Percentiles rank a stretch among this genome's conserved stretches.
These are phyloP conservation scores for Edaphochlamys debaryana DNA, from an alignment of 139 green algal genomes.

Conservation along the genomic window DNA sequence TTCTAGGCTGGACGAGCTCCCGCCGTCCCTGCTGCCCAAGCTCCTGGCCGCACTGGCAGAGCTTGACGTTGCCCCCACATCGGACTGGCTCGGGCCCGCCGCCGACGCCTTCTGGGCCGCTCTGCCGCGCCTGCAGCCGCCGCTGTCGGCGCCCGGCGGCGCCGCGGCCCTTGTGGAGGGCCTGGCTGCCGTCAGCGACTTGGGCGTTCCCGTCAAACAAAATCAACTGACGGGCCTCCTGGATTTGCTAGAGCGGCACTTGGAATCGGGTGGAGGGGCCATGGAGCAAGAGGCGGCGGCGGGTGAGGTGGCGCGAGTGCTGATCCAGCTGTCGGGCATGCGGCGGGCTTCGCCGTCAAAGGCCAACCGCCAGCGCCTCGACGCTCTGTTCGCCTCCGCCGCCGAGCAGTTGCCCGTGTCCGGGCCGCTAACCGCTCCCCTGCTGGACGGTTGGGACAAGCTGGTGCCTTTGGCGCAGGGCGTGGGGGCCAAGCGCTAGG, in stretches of 20 bases:
- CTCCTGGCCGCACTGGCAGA: slow-evolving; percentile 15
- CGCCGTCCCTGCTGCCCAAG: background rate
- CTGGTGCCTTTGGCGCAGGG: slow-evolving; percentile 19
- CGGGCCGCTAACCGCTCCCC: slow-evolving; percentile 6
- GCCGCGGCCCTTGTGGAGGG: background rate
- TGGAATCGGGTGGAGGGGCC: background rate
- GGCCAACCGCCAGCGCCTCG: background rate
- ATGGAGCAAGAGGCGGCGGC: background rate
- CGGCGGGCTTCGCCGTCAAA: slow-evolving; percentile 9
- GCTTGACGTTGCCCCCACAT: background rate
- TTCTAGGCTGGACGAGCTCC: slow-evolving; percentile 1
- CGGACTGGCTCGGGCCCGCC: background rate
- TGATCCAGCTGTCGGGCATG: slow-evolving; percentile 19
- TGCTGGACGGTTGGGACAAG: slow-evolving; percentile 33
- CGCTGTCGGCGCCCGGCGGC: no score
- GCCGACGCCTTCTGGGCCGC: slow-evolving; percentile 5
- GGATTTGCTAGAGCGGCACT: background rate
- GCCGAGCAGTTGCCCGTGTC: slow-evolving; percentile 25
- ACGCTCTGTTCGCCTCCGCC: background rate
- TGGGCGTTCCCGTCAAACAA: slow-evolving; percentile 26
- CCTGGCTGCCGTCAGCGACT: background rate
- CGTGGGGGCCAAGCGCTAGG: no score
- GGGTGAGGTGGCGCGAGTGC: background rate
- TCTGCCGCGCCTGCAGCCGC: background rate
- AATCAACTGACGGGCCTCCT: background rate